Base-by-base conservation (phyloP, 2,329 filamentous ascomycete genomes). In the Trichoderma arundinaceum region DNA sequence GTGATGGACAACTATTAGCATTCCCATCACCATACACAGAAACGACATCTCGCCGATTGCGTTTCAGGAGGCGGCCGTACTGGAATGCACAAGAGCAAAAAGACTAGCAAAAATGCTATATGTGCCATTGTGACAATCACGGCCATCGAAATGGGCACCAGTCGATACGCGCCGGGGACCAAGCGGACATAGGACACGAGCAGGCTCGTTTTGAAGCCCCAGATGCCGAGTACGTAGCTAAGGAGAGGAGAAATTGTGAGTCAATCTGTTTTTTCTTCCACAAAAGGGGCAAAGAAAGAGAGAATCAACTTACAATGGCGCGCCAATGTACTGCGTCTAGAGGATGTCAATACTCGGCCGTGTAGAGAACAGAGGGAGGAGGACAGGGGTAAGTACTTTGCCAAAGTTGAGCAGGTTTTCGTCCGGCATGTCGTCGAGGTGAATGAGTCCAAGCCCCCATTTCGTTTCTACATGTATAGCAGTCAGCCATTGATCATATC, bases 151-250 rank as follows among this genome's bases (percentile, higher is more conserved):
- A 79, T 72, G 0, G 79, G 77, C 1, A 70, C 61, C 6, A 71
- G 69, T 32, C 76, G 74, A 49, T 80, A 80, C 3, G 62, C 44
- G 0, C 74, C 73, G 1, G 80, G 76, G 3, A 82, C 77, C 13
- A 84, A 81, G 1, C 82, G 79, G 0, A 83, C 72, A 17, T 82
- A 80, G 1, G 79, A 79, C 2, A 81, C 73, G 4, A 84, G 70
- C 1, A 83, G 71, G 38, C 81, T 76, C 19, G 82, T 72, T 64
- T 83, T 83, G 71, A 84, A 84, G 1, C 77, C 78, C 3, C 82
- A 74, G 28, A 83, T 80, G 41, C 76, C 77, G 10, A 72, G 67
- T 19, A 80, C 76, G 61, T 81, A 81, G 32, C 78, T 80, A 32
- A 48, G 67, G 4, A 58, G 33, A 61, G 10, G 68, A 9, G 53